Evolutionary conservation across 1,284 basidiomycete genomes (phyloP), one percentile per base, ranked within the genome.

Genomic region (Ganoderma resinaceum): DNA sequence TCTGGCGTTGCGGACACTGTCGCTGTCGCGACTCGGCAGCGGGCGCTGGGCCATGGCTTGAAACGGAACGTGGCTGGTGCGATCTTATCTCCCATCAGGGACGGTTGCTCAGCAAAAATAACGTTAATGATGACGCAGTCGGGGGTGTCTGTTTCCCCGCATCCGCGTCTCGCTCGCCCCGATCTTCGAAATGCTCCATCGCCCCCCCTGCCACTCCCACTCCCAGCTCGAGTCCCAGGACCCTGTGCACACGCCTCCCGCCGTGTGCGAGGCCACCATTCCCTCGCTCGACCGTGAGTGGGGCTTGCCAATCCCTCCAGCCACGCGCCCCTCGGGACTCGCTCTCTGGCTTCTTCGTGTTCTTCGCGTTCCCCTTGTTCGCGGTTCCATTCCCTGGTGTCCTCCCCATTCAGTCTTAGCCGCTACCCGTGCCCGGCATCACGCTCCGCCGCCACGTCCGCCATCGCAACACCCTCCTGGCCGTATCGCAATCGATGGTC

Each of bases 61-160:
- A 61, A 31, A n/a, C n/a, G 64, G 23, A 14, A 31, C 49, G 63
- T 62, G 62, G 40, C 42, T 37, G 6, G 46, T 49, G 55, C 55
- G 66, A 70, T 70, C 66, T 70, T 70, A 71, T 71, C 70, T 71
- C 63, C 58, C 68, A 68, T 72, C 71, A 72, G 65, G 68, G 65
- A 55, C 62, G 58, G 66, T 42, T n/a, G 43, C 33, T 20, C 18
- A 37, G 38, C 42, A 53, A 62, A 55, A 35, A 64, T 70, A 72
- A 72, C 71, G 71, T 70, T 68, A 70, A 70, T 70, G 68, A 68
- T 71, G 71, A 70, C 68, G 68, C 68, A 69, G 42, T 35, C 63
- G 59, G 43, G 57, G 42, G n/a, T 33, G 66, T 60, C 68, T 70
- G 61, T 67, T 72, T 70, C 71, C 68, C 71, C 71, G 68, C 68